Conservation (phyloP, 352 stramenopile species). For the Phytophthora capsici region DNA sequence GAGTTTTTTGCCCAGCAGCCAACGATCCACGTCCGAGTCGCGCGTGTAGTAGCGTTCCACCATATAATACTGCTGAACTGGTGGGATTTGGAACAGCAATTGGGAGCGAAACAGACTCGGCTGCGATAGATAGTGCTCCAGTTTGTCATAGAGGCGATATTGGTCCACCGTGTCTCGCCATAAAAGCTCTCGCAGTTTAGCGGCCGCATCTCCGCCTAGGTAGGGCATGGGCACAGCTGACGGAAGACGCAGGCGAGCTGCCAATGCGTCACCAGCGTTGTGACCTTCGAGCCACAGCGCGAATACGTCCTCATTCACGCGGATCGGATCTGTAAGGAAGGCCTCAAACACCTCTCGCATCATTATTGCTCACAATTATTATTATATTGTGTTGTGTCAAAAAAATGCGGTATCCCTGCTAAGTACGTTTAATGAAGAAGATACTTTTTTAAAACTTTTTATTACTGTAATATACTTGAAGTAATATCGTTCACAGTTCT, state of each 20-base stretch:
- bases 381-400: too few relatives aligned
- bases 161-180: conserved; percentile 85
- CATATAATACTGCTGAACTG: conserved; percentile 82
- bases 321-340: conserved; percentile 83
- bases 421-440: neutral
- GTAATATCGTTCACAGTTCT: too few relatives aligned
- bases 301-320: conserved; percentile 81
- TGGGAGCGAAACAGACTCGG: conserved; percentile 82
- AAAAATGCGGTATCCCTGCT: neutral
- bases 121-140: conserved; percentile 86
- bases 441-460: too few relatives aligned
- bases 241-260: conserved; percentile 55
- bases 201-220: conserved; percentile 53
- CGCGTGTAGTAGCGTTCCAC: conserved; percentile 83
- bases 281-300: conserved; percentile 80
- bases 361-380: too few relatives aligned
- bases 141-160: conserved; percentile 84
- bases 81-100: conserved; percentile 83
- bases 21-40: conserved; percentile 71
- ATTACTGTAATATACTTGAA: too few relatives aligned
- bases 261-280: conserved; percentile 64
- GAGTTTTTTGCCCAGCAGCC: conserved; percentile 84
- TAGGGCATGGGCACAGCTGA: conserved; percentile 45
- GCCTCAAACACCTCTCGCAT: conserved; percentile 87
- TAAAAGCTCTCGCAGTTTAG: conserved; percentile 68